phyloP scores from a whole-genome alignment of 2,329 filamentous ascomycete species.

The Colletotrichum musicola region DNA sequence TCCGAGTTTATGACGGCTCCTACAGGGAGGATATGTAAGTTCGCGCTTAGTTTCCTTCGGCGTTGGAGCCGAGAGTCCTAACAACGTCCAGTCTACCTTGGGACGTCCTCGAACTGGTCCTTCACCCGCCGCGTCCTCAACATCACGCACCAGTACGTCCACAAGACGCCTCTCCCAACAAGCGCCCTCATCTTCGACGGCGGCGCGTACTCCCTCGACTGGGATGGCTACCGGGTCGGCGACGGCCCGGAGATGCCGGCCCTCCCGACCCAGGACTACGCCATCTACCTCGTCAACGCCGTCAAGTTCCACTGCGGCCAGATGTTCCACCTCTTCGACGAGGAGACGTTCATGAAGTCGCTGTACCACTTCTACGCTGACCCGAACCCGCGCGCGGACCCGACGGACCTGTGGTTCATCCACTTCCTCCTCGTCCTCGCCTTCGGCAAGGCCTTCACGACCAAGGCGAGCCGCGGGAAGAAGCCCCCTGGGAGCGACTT shows the following conservation, averaged over 20 bases:
- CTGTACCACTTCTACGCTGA: slow-evolving; percentile 47
- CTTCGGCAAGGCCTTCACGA: slow-evolving; percentile 66
- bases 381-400: slow-evolving; percentile 35
- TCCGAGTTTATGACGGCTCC: slow-evolving; percentile 56
- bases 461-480: slow-evolving; percentile 50
- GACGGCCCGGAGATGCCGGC: slow-evolving; percentile 28
- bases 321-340: slow-evolving; percentile 67
- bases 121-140: slow-evolving; percentile 64
- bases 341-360: slow-evolving; percentile 60
- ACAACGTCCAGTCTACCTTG: slow-evolving; percentile 59
- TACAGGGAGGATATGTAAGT: slow-evolving; percentile 58
- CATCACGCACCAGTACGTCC: slow-evolving; percentile 60
- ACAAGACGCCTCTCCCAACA: slow-evolving; percentile 56
- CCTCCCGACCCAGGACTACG: slow-evolving; percentile 58
- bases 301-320: slow-evolving; percentile 69
- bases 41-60: background rate
- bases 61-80: slow-evolving; percentile 9
- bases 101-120: slow-evolving; percentile 69
- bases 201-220: slow-evolving; percentile 63
- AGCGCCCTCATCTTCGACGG: slow-evolving; percentile 63
- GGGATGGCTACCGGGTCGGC: slow-evolving; percentile 53
- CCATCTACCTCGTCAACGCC: slow-evolving; percentile 65
- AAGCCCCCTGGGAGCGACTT: slow-evolving; percentile 60
- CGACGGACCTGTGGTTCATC: slow-evolving; percentile 59
- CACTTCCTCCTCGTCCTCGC: slow-evolving; percentile 67